Percentiles rank a stretch among this genome's conserved stretches.
phyloP scores from a whole-genome alignment of 2,329 filamentous ascomycete species.

The Fusarium clavum region DNA sequence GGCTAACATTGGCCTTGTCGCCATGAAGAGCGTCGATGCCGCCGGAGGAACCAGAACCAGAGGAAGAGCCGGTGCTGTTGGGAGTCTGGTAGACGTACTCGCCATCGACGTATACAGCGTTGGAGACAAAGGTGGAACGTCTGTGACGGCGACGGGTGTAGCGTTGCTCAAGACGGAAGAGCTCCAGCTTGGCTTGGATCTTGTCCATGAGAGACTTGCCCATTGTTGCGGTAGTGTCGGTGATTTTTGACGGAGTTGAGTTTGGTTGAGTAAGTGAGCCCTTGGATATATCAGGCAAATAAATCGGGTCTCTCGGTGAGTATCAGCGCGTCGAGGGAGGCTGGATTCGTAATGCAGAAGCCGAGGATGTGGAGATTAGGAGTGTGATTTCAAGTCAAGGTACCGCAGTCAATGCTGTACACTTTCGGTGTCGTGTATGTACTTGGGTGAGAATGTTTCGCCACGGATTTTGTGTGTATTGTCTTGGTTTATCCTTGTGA shows the following conservation, averaged over 20 bases:
- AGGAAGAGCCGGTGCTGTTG: slow-evolving; percentile 67
- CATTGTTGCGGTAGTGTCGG: slow-evolving; percentile 52
- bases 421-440: slow-evolving; percentile 20
- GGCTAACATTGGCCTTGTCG: slow-evolving; percentile 45
- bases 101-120: slow-evolving; percentile 92
- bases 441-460: slow-evolving; percentile 24
- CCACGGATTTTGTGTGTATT: slow-evolving; percentile 26
- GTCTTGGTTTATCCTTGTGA: slow-evolving; percentile 20
- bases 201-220: slow-evolving; percentile 67
- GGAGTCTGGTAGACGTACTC: slow-evolving; percentile 88
- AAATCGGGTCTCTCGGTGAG: slow-evolving; percentile 25
- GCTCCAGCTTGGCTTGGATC: slow-evolving; percentile 79
- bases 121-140: slow-evolving; percentile 88
- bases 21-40: slow-evolving; percentile 55
- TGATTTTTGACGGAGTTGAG: slow-evolving; percentile 1
- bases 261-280: slow-evolving; percentile 4
- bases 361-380: slow-evolving; percentile 37
- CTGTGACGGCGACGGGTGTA: slow-evolving; percentile 90
- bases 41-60: slow-evolving; percentile 59
- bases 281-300: slow-evolving; percentile 10
- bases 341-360: slow-evolving; percentile 23
- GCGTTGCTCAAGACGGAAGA: slow-evolving; percentile 94
- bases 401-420: slow-evolving; percentile 43
- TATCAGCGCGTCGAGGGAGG: slow-evolving; percentile 32
- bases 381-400: slow-evolving; percentile 12